Conservation (phyloP, 2,329 filamentous ascomycete species). For the Colletotrichum simmondsii region DNA sequence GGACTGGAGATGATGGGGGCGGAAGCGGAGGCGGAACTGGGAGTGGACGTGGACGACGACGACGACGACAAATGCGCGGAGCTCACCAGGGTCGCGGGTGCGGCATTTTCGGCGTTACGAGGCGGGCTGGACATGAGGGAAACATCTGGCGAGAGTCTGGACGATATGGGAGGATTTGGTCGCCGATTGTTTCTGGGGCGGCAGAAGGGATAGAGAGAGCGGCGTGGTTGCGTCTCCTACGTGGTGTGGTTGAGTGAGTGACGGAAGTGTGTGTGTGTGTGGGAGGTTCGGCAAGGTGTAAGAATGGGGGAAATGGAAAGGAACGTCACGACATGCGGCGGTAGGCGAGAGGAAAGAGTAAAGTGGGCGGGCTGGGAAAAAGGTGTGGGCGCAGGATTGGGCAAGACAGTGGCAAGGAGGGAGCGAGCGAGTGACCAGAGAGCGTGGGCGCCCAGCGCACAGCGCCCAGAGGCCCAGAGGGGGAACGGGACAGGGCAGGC, state of each 20-base stretch:
- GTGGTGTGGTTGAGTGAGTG: not conserved
- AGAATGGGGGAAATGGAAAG: conserved; percentile 26
- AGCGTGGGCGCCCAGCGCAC: too few species aligned
- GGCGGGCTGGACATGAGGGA: conserved; percentile 67
- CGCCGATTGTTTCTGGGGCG: conserved; percentile 34
- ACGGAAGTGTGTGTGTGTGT: conserved; percentile 6
- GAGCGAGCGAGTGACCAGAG: not conserved
- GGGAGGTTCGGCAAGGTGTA: conserved; percentile 10
- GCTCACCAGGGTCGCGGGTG: conserved; percentile 59
- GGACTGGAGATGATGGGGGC: not conserved
- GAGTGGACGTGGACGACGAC: not conserved
- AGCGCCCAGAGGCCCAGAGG: too few species aligned
- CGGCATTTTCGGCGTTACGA: conserved; percentile 65
- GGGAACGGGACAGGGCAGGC: not conserved
- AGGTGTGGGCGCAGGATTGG: not conserved
- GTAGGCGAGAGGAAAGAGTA: conserved; percentile 22
- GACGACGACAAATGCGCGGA: conserved; percentile 36
- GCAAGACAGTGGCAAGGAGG: not conserved
- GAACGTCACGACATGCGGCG: conserved; percentile 17
- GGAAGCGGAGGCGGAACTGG: not conserved
- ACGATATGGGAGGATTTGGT: conserved; percentile 42
- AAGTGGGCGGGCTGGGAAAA: conserved; percentile 15
- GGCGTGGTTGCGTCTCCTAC: conserved; percentile 15
- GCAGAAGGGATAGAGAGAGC: conserved; percentile 23
- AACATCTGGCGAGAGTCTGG: conserved; percentile 59